phyloP scores from a whole-genome alignment of 208 protist genomes.

The Leishmania guyanensis region DNA sequence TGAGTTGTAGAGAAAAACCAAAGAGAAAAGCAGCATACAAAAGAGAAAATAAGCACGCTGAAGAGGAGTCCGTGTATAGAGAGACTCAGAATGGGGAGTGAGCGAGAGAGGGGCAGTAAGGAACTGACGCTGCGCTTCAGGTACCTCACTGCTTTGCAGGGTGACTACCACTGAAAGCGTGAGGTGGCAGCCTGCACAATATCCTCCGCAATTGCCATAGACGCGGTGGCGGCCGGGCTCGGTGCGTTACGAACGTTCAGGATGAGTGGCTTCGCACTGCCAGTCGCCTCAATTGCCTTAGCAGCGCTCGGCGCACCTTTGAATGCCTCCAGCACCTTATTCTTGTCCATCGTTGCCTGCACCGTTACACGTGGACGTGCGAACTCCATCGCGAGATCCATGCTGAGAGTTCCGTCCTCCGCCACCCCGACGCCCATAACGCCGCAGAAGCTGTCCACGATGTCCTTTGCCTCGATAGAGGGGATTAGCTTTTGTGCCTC shows the following conservation, averaged over 20 bases:
- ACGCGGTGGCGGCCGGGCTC: constrained; percentile 85
- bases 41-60: neutral
- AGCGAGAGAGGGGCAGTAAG: neutral
- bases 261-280: constrained; percentile 50
- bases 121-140: neutral
- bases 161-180: constrained; percentile 64
- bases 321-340: constrained; percentile 50
- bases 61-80: neutral
- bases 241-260: constrained; percentile 92
- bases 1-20: neutral
- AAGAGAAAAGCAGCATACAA: neutral
- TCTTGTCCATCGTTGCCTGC: constrained; percentile 33
- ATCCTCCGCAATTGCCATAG: constrained; percentile 87
- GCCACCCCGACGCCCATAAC: constrained; percentile 76
- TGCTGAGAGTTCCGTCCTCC: constrained; percentile 52
- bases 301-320: constrained; percentile 15
- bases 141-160: neutral
- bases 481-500: constrained; percentile 80
- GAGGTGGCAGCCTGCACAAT: constrained; percentile 64
- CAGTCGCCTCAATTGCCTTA: constrained; percentile 1
- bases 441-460: constrained; percentile 75
- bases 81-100: neutral
- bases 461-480: constrained; percentile 56
- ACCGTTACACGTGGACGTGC: constrained; percentile 59
- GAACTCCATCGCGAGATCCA: constrained; percentile 83